phyloP scores from a whole-genome alignment of 2,329 filamentous ascomycete genomes.

The Fusarium sp. region DNA sequence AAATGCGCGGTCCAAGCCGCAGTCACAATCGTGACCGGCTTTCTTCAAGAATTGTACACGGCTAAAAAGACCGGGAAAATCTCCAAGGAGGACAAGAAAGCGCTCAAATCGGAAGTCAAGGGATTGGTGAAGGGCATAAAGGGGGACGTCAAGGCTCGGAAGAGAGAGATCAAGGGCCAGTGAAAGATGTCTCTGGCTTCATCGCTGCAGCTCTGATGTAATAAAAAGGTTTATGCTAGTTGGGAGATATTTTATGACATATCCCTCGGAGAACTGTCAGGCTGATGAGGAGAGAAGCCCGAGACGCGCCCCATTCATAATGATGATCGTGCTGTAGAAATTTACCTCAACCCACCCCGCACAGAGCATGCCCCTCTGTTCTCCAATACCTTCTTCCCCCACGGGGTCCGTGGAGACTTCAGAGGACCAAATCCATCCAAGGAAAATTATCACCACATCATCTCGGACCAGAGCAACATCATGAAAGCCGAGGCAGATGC shows the following conservation, averaged over 20 bases:
- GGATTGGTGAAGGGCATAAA: slow-evolving; percentile 18
- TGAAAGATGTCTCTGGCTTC: neutral
- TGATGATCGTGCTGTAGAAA: neutral
- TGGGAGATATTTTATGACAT: neutral
- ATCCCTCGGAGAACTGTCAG: neutral
- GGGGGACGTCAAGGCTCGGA: neutral
- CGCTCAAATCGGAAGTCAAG: slow-evolving; percentile 26
- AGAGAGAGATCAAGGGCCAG: slow-evolving; percentile 1
- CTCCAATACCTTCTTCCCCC: slow-evolving; percentile 1
- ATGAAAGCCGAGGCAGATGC: neutral
- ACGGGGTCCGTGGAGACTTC: neutral
- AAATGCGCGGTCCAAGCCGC: slow-evolving; percentile 21
- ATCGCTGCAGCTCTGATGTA: neutral
- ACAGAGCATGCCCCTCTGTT: slow-evolving; percentile 5
- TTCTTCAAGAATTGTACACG: slow-evolving; percentile 7
- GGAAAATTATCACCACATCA: neutral
- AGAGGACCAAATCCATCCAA: neutral
- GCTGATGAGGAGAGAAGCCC: slow-evolving; percentile 3
- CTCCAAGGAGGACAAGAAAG: slow-evolving; percentile 27
- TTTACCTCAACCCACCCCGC: slow-evolving; percentile 9
- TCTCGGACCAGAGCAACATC: neutral
- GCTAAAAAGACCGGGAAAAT: slow-evolving; percentile 26
- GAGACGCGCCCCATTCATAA: neutral
- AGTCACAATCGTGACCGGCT: neutral
- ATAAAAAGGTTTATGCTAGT: neutral